phyloP scores from a whole-genome alignment of 331 rosid species.

The Dryas integrifolia region DNA sequence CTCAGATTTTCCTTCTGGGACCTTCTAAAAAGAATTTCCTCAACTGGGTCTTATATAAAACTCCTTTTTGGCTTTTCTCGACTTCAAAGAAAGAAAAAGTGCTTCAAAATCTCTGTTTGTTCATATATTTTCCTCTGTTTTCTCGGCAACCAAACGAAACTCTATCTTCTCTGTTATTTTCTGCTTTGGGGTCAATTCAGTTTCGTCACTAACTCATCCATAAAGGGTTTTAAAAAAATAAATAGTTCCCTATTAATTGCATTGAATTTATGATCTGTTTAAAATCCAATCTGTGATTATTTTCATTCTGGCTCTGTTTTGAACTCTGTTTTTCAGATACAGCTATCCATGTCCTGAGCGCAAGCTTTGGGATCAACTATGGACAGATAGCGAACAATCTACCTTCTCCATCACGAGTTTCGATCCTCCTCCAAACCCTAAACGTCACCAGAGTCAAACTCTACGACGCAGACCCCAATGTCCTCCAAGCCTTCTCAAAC shows the following conservation, averaged over 20 bases:
- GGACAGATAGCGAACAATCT: slow-evolving; percentile 90
- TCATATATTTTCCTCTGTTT: slow-evolving; percentile 16
- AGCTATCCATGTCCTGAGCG: slow-evolving; percentile 34
- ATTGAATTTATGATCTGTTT: background rate
- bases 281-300: too few species aligned
- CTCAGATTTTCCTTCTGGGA: slow-evolving; percentile 1
- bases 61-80: slow-evolving; percentile 11
- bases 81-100: background rate
- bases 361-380: slow-evolving; percentile 73
- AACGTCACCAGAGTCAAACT: slow-evolving; percentile 74
- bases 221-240: background rate
- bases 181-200: background rate
- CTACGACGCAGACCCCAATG: slow-evolving; percentile 89
- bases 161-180: background rate
- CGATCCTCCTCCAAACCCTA: slow-evolving; percentile 57
- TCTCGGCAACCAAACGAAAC: background rate
- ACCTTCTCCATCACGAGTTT: slow-evolving; percentile 68
- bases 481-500: slow-evolving; percentile 67
- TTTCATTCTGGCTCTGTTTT: too few species aligned
- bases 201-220: background rate
- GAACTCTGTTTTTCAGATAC: slow-evolving; percentile 47
- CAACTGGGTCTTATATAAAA: background rate
- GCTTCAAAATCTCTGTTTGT: background rate
- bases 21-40: background rate
- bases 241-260: background rate